Evolutionary conservation across 2,329 filamentous ascomycete species (phyloP), one percentile per base, ranked within the genome.

Genomic region (Nigrospora osmanthi): DNA sequence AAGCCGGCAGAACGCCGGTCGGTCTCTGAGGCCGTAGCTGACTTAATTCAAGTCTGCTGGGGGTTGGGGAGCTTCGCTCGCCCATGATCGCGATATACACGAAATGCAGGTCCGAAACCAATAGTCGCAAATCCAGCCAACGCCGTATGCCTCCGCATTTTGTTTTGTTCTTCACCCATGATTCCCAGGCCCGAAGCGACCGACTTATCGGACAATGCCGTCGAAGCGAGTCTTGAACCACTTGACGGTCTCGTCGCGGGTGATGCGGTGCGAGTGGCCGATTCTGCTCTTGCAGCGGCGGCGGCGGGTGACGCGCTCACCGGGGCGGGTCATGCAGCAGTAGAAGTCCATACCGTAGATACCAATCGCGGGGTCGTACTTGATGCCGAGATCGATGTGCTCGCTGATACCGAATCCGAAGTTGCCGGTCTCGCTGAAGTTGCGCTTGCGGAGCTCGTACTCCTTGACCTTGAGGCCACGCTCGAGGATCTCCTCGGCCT

Each of bases 261-360:
- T 88, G 83, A 98, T 95, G 68, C 83, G 82, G 87, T 98, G 93
- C 73, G 73, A 79, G 67, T 87, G 69, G 67, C 93, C 93, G 68
- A 98, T 85, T 65, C 73, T 80, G 78, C 82, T 78, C 83, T 94
- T 87, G 76, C 78, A 83, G 66, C 91, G 89, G 71, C 91, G 86
- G 68, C 93, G 89, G 80, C 89, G 91, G 71, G 88, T 86, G 69
- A 98, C 89, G 71, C 93, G 90, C 83, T 95, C 90, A 78, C 93
- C 93, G 65, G 91, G 93, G 67, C 93, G 90, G 80, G 89, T 95
- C 93, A 98, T 98, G 89, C 91, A 97, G 87, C 85, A 90, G 87
- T 96, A 98, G 79, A 98, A 98, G 79, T 98, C 93, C 93, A 98
- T 98, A 72, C 93, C 90, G 81, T 95, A 96, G 73, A 96, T 96